Percentiles rank a stretch among this genome's conserved stretches.
These are phyloP conservation scores for Yamadazyma pseudoaaseri DNA, from an alignment of 1,139 yeast species.

Conservation along the genomic window DNA sequence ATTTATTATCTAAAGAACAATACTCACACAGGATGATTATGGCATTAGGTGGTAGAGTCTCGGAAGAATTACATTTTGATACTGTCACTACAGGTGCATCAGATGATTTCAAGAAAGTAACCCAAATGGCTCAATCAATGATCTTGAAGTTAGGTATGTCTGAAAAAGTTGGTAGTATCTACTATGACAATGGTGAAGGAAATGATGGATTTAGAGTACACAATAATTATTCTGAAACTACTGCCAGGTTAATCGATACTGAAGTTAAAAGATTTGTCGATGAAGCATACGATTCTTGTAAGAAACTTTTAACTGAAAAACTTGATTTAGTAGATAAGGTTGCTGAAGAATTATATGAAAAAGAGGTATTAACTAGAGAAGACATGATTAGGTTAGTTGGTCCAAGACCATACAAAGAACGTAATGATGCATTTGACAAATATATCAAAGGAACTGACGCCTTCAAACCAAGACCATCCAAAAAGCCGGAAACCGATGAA, in stretches of 20 bases:
- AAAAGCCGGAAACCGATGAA: constrained; percentile 8
- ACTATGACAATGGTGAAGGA: constrained; percentile 46
- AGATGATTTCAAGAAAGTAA: constrained; percentile 78
- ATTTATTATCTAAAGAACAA: constrained; percentile 63
- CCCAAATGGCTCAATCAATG: constrained; percentile 77
- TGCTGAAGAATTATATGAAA: constrained; percentile 63
- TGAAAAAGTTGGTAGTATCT: constrained; percentile 61
- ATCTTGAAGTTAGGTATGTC: constrained; percentile 78
- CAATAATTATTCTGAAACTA: constrained; percentile 67
- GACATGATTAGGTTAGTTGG: constrained; percentile 76
- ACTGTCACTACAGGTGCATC: constrained; percentile 83
- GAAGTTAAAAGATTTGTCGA: constrained; percentile 66
- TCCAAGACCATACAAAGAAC: constrained; percentile 73
- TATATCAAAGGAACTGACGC: constrained; percentile 55
- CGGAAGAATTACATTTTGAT: constrained; percentile 72
- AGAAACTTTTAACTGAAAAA: constrained; percentile 53
- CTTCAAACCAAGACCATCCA: constrained; percentile 26
- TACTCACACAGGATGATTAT: constrained; percentile 72
- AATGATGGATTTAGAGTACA: constrained; percentile 53
- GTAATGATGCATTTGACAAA: constrained; percentile 78
- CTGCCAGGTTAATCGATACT: constrained; percentile 62
- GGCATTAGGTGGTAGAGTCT: constrained; percentile 80
- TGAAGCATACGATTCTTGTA: constrained; percentile 52
- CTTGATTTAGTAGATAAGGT: constrained; percentile 63
- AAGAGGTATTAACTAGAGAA: constrained; percentile 77